These are phyloP conservation scores for Russula olivacea DNA, from an alignment of 768 basidiomycete species.

Conservation along the genomic window DNA sequence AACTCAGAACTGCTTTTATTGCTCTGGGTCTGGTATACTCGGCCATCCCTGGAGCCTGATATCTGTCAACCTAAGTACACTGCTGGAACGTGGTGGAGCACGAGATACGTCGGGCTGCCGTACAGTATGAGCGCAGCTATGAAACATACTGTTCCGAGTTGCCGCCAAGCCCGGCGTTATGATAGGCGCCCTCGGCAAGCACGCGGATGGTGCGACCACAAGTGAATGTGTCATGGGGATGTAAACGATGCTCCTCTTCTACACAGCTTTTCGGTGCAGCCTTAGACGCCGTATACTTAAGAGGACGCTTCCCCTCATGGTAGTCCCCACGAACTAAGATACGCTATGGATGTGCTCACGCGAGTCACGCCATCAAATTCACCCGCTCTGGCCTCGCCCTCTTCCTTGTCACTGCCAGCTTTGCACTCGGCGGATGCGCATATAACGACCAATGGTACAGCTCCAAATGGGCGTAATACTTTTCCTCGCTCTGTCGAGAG, in stretches of 20 bases:
- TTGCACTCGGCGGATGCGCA: background rate
- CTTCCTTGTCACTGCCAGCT: background rate
- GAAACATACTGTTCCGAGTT: background rate
- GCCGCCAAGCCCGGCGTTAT: background rate
- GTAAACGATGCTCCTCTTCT: background rate
- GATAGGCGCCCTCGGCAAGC: background rate
- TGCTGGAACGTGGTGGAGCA: no score
- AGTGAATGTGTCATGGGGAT: background rate
- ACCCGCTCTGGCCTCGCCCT: background rate
- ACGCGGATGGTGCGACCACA: background rate
- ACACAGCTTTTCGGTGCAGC: background rate
- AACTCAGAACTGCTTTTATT: background rate
- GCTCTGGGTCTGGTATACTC: background rate
- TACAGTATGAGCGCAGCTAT: background rate
- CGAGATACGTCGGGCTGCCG: no score
- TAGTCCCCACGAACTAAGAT: background rate
- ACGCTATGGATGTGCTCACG: constrained; percentile 1
- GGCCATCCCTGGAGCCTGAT: background rate
- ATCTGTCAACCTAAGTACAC: background rate
- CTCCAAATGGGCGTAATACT: background rate
- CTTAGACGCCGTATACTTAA: background rate
- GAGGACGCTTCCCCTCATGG: background rate
- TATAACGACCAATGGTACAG: background rate
- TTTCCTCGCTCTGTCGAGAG: constrained; percentile 6
- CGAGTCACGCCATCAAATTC: background rate